Base-by-base conservation (phyloP, 495 filamentous ascomycete species). In the Jackrogersella minutella region DNA sequence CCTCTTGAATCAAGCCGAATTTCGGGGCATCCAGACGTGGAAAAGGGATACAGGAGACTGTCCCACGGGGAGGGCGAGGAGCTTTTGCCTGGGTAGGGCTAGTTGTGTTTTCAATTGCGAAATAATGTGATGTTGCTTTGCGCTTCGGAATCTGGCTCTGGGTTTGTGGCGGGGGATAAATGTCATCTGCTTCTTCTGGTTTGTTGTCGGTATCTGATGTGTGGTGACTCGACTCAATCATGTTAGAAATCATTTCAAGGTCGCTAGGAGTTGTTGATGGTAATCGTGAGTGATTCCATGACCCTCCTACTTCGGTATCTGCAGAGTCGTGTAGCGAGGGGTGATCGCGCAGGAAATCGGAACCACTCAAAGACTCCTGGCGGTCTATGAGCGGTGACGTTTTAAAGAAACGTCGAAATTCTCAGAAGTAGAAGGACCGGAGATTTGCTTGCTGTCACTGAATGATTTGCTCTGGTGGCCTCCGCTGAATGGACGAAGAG, bases 1-100 rank as follows among this genome's bases (percentile, higher is more conserved):
- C 83, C 77, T 97, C 93, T 77, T 97, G 93, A 33, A 96, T 85
- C 13, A 97, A 81, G 0, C 93, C 93, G 73, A 96, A 96, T 22
- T 70, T 64, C 0, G 81, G 72, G 0, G 83, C 77, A 21, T 84
- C 78, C 36, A 93, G 86, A 0, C 86, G 82, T 6, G 92, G 91
- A 58, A 93, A 90, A 5, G 88, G 89, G 9, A 90, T 84, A 67
- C 84, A 86, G 0, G 90, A 88, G 37, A 88, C 72, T 17, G 80
- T 81, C 14, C 84, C 82, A 5, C 74, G 76, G 17, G 78, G 73
- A 7, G 80, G 74, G 5, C 76, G 78, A 17, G 54, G 19, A 30
- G 47, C 40, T 59, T 58, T 70, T 2, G 22, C 37, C 10, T 61
- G 49, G 5, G 22, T 3, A 22, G 55, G 21, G 26, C 40, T 58